These are phyloP conservation scores for Neonectria faginata DNA, from an alignment of 2,329 filamentous ascomycete species.

Conservation along the genomic window DNA sequence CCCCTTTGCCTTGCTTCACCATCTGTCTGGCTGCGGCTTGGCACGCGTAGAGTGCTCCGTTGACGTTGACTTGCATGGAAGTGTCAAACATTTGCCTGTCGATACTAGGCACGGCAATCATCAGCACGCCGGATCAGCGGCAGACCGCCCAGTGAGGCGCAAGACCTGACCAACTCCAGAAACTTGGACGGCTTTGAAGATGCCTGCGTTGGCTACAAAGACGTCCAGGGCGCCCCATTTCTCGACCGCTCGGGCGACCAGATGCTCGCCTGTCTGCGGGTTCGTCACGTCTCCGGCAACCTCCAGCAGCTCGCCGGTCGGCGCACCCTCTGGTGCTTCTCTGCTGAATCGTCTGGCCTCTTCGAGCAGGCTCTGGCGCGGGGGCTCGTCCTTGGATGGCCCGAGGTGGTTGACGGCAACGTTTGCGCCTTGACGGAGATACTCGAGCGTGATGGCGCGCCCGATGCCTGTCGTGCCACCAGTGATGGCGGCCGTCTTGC, in stretches of 20 bases:
- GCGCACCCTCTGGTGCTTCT: constrained; percentile 67
- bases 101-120: background rate
- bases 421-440: constrained; percentile 77
- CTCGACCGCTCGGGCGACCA: constrained; percentile 20
- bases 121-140: too few species aligned
- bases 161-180: constrained; percentile 9
- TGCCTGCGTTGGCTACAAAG: constrained; percentile 27
- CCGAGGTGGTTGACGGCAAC: constrained; percentile 82
- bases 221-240: constrained; percentile 23
- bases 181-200: constrained; percentile 25
- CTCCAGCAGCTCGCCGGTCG: constrained; percentile 59
- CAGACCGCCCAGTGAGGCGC: too few species aligned
- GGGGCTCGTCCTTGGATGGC: constrained; percentile 58
- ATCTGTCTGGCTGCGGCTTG: constrained; percentile 85
- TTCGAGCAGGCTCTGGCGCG: constrained; percentile 47
- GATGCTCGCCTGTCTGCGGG: constrained; percentile 10
- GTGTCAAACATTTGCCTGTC: constrained; percentile 19
- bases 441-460: constrained; percentile 80
- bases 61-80: constrained; percentile 54
- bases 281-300: constrained; percentile 20
- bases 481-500: constrained; percentile 81
- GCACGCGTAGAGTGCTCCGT: constrained; percentile 82
- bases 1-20: constrained; percentile 64
- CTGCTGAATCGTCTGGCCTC: constrained; percentile 12
- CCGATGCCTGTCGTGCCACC: constrained; percentile 86